Evolutionary conservation across 2,329 filamentous ascomycete species (phyloP).

Genomic region (Didymellaceae sp.): DNA sequence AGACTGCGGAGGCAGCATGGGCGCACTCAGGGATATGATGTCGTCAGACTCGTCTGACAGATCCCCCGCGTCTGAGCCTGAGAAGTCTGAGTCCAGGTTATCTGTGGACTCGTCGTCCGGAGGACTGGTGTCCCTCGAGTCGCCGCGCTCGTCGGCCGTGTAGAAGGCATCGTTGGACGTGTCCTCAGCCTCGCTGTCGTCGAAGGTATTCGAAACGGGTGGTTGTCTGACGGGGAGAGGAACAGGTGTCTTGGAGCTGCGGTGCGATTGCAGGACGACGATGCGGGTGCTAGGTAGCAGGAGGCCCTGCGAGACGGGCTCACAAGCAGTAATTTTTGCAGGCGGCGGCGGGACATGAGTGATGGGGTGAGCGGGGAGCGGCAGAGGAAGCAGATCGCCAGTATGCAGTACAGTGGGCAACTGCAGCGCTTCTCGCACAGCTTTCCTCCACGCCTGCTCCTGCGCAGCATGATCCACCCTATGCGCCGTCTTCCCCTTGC

Average conservation of each 20-base stretch:
- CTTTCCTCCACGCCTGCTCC: slow-evolving; percentile 46
- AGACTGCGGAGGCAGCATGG: slow-evolving; percentile 76
- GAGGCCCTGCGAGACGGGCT: slow-evolving; percentile 89
- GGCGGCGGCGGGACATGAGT: slow-evolving; percentile 85
- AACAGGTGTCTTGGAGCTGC: slow-evolving; percentile 58
- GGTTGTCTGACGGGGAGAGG: slow-evolving; percentile 51
- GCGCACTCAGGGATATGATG: slow-evolving; percentile 86
- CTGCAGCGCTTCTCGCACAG: slow-evolving; percentile 75
- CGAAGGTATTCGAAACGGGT: slow-evolving; percentile 64
- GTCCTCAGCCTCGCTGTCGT: slow-evolving; percentile 80
- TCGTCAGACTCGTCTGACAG: slow-evolving; percentile 93
- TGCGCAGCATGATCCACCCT: slow-evolving; percentile 33
- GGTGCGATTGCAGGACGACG: slow-evolving; percentile 72
- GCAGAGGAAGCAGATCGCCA: slow-evolving; percentile 81
- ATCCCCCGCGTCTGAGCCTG: slow-evolving; percentile 72
- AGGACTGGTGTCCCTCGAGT: slow-evolving; percentile 49
- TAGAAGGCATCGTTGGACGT: slow-evolving; percentile 90
- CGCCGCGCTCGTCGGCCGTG: slow-evolving; percentile 75
- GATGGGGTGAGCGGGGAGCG: slow-evolving; percentile 78
- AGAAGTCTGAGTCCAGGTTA: slow-evolving; percentile 63
- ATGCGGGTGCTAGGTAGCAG: slow-evolving; percentile 81
- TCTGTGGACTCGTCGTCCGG: slow-evolving; percentile 52
- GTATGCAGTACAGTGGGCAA: slow-evolving; percentile 79
- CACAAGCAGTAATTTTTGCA: slow-evolving; percentile 88
- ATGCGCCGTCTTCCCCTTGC: slow-evolving; percentile 29